Conservation (phyloP, 768 basidiomycete species). For the Suillus plorans region DNA sequence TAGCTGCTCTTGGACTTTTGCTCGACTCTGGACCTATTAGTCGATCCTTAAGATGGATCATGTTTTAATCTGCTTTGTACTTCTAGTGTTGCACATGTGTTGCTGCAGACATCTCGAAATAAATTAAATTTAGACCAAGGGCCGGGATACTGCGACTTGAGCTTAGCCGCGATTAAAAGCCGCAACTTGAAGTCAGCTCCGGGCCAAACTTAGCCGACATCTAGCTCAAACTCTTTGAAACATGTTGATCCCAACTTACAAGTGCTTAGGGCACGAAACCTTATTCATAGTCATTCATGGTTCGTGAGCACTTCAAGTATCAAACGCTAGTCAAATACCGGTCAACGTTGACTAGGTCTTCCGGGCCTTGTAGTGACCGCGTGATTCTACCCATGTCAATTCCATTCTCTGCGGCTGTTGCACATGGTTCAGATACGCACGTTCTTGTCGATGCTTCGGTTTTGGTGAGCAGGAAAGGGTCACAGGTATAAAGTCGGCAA, state of each 20-base stretch:
- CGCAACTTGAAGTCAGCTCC: too few species aligned
- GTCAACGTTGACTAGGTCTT: not conserved
- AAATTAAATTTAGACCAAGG: not conserved
- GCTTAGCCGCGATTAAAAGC: not conserved
- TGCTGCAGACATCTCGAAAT: not conserved
- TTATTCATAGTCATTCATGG: not conserved
- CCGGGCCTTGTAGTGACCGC: not conserved
- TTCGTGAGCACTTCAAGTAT: not conserved
- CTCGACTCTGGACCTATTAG: not conserved
- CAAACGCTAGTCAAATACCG: not conserved
- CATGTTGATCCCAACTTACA: not conserved
- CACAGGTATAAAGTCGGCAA: slow-evolving; percentile 13
- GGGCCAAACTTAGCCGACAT: too few species aligned
- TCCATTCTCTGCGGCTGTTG: not conserved
- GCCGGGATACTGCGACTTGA: not conserved
- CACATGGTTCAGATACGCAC: slow-evolving; percentile 19
- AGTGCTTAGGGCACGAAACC: not conserved
- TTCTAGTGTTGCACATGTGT: not conserved
- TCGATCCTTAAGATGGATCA: not conserved
- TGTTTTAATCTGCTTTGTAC: not conserved
- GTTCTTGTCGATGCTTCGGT: slow-evolving; percentile 15
- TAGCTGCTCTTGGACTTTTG: not conserved
- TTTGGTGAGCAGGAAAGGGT: slow-evolving; percentile 4
- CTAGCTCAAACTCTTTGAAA: not conserved
- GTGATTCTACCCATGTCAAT: not conserved